phyloP scores from a whole-genome alignment of 2,329 filamentous ascomycete genomes.

The Endocalyx cinctus region DNA sequence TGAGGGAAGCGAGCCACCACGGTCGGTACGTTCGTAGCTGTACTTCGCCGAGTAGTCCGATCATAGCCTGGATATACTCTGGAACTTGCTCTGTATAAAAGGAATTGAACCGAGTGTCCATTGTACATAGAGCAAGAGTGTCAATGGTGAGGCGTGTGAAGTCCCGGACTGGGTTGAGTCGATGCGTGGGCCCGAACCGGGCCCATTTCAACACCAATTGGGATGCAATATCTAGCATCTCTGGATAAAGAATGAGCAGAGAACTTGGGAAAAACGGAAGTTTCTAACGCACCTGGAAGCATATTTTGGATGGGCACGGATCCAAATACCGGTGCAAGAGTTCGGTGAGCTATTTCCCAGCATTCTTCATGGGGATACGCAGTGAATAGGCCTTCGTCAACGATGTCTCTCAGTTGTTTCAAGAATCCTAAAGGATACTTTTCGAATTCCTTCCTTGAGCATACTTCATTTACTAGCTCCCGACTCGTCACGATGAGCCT shows the following conservation, averaged over 20 bases:
- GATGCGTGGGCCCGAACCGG: constrained; percentile 4
- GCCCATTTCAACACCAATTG: constrained; percentile 11
- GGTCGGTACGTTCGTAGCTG: constrained; percentile 8
- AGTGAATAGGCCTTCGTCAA: constrained; percentile 7
- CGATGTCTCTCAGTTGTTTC: constrained; percentile 1
- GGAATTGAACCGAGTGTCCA: constrained; percentile 10
- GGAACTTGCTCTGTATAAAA: constrained; percentile 7
- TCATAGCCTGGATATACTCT: constrained; percentile 4
- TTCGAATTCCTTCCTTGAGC: constrained; percentile 8
- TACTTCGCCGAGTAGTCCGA: constrained; percentile 4
- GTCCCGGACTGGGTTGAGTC: constrained; percentile 6
- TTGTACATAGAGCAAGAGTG: constrained; percentile 8
- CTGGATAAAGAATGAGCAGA: too few species aligned
- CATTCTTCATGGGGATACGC: constrained; percentile 6
- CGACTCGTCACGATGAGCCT: constrained; percentile 7
- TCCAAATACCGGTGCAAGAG: constrained; percentile 6
- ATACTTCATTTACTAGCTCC: constrained; percentile 10
- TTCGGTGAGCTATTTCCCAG: constrained; percentile 9
- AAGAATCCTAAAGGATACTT: constrained; percentile 8
- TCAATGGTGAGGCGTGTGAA: constrained; percentile 10
- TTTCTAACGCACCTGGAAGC: constrained; percentile 5
- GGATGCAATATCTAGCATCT: constrained; percentile 11
- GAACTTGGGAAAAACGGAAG: too few species aligned
- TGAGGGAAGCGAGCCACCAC: constrained; percentile 6
- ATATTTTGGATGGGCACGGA: constrained; percentile 5